Evolutionary conservation across 441 rosid genomes (phyloP), one percentile per base, ranked within the genome.

Genomic region (Adansonia madagascariensis): DNA sequence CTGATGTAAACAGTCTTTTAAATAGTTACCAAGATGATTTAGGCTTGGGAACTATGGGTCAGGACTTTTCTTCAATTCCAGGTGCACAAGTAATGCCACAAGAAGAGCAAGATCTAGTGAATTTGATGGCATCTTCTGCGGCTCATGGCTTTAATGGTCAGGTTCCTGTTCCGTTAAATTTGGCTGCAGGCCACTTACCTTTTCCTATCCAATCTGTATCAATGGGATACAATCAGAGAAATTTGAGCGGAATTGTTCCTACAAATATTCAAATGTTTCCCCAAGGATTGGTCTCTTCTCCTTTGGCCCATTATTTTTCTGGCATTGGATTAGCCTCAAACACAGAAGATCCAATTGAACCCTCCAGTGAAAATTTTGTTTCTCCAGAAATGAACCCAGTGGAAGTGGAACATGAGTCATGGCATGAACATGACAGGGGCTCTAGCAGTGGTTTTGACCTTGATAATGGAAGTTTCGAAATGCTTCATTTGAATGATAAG

Each of bases 71-170:
- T 50, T 88, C 91, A 75, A 78, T 76, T 80, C 79, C 82, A n/a
- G 91, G 89, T 68, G 76, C 94, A 70, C 91, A 78, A 27, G 90
- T 86, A 57, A 86, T 92, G 94, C 95, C 87, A 80, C 98, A 90
- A 82, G 95, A 88, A 76, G 97, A 92, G 59, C 97, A 91, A 80
- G 98, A 94, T 86, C 79, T 86, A 78, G 91, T 86, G 77, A 97
- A 92, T 81, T 77, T 89, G 82, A 86, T 88, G 88, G 79, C 97
- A 71, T 84, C 93, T 73, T 82, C 91, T 62, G 39, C 86, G 9
- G 87, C 86, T 76, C 89, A 85, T 84, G 87, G 90, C 80, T 94
- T 88, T 79, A 88, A 85, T 84, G 95, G 98, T 55, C 97, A 91
- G 75, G 85, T 88, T 77, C 91, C 85, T 73, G 71, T 92, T 84